These are phyloP conservation scores for Boletellus deceptivus DNA, from an alignment of 1,284 basidiomycete genomes.

Conservation along the genomic window DNA sequence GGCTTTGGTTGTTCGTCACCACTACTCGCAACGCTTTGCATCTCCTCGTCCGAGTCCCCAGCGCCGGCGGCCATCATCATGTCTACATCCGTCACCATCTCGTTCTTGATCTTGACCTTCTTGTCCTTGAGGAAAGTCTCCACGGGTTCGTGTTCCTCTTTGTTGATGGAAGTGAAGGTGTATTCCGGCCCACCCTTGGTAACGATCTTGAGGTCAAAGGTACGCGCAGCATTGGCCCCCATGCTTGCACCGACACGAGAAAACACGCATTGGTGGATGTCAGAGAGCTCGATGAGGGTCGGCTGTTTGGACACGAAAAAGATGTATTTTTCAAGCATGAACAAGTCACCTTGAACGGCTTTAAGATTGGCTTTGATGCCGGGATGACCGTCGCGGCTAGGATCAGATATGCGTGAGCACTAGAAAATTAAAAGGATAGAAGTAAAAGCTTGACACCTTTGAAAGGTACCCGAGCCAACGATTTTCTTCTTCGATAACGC, in stretches of 20 bases:
- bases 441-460: conserved; percentile 52
- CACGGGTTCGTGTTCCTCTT: conserved; percentile 91
- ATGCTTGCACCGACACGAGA: conserved; percentile 93
- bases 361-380: conserved; percentile 97
- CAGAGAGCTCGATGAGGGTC: conserved; percentile 86
- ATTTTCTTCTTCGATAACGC: conserved; percentile 91
- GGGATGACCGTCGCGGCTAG: conserved; percentile 71
- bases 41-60: conserved; percentile 81
- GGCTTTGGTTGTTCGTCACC: conserved; percentile 65
- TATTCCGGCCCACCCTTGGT: conserved; percentile 81
- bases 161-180: conserved; percentile 91
- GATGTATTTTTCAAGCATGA: conserved; percentile 96
- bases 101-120: conserved; percentile 94
- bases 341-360: conserved; percentile 95
- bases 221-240: conserved; percentile 79
- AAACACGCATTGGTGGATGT: conserved; percentile 91
- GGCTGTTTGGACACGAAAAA: conserved; percentile 99
- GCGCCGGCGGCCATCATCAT: conserved; percentile 66
- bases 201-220: conserved; percentile 92
- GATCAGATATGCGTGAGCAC: conserved; percentile 1
- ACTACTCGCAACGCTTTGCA: conserved; percentile 72
- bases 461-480: conserved; percentile 80
- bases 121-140: conserved; percentile 86
- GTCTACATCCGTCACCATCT: conserved; percentile 88
- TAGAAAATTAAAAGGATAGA: not conserved